A percentile compares a stretch with the other conserved stretches of the same genome.
These are phyloP conservation scores for Cadophora malorum DNA, from an alignment of 2,329 filamentous ascomycete species.

Conservation along the genomic window DNA sequence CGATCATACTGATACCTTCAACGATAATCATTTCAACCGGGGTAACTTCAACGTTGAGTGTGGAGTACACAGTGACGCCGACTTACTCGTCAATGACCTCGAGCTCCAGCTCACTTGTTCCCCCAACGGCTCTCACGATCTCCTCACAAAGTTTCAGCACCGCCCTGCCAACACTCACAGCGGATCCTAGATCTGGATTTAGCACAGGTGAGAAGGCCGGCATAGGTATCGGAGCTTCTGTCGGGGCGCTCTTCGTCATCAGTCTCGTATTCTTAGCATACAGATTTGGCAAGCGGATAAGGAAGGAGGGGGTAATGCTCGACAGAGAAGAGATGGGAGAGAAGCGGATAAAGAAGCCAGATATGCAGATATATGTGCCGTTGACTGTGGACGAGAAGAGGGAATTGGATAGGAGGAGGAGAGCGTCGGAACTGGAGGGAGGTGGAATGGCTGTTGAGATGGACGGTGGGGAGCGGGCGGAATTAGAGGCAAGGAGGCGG, in stretches of 20 bases:
- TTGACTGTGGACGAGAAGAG: not conserved
- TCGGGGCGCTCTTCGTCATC: not conserved
- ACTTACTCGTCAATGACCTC: not conserved
- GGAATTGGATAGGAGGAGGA: conserved; percentile 3
- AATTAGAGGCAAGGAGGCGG: conserved; percentile 2
- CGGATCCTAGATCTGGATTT: not conserved
- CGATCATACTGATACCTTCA: not conserved
- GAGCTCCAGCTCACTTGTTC: not conserved
- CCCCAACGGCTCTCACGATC: conserved; percentile 1
- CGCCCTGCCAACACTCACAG: not conserved
- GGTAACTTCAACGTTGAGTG: not conserved
- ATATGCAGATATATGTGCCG: not conserved
- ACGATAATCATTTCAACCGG: not conserved
- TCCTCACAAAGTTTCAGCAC: not conserved
- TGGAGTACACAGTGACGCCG: not conserved
- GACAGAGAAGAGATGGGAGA: not conserved
- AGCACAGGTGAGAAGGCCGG: not conserved
- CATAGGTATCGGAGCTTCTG: not conserved
- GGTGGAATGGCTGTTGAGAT: not conserved
- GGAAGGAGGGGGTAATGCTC: not conserved
- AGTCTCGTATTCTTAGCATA: conserved; percentile 3
- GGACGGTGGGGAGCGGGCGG: not conserved
- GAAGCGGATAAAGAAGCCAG: not conserved
- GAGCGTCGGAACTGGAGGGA: not conserved
- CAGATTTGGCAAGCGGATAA: not conserved